phyloP scores from a whole-genome alignment of 2,329 filamentous ascomycete genomes.

The Capronia americana region DNA sequence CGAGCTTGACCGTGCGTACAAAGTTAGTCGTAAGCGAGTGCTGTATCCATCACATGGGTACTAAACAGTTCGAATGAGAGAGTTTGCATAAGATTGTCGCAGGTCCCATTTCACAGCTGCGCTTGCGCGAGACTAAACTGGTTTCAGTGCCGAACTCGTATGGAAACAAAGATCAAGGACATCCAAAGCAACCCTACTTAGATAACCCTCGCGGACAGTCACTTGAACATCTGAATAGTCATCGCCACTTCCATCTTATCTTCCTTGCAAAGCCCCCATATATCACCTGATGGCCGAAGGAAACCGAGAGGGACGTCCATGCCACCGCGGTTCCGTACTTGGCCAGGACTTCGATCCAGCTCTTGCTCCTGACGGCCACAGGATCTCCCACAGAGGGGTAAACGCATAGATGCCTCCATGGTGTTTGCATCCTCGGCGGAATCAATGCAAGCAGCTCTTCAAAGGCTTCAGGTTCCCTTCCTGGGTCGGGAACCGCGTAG shows the following conservation, averaged over 20 bases:
- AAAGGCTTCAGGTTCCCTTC: neutral
- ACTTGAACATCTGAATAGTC: neutral
- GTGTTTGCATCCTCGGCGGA: neutral
- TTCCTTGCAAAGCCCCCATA: constrained; percentile 7
- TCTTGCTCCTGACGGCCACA: neutral
- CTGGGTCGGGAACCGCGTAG: neutral
- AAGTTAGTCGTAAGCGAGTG: constrained; percentile 41
- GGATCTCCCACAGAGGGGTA: neutral
- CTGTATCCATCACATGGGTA: constrained; percentile 44
- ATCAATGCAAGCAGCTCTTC: neutral
- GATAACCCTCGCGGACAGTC: too few relatives aligned
- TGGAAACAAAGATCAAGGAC: neutral
- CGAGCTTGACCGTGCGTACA: constrained; percentile 36
- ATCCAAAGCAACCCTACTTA: constrained; percentile 40
- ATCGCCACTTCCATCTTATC: constrained; percentile 12
- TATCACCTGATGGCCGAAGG: neutral
- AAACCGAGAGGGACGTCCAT: neutral
- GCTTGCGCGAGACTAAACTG: constrained; percentile 44
- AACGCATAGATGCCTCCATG: neutral
- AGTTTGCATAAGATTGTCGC: constrained; percentile 43
- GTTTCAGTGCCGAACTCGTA: neutral
- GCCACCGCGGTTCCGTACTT: neutral
- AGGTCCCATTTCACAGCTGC: constrained; percentile 45
- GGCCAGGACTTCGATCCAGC: neutral
- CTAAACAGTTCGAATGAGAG: constrained; percentile 44